Evolutionary conservation across 2,329 filamentous ascomycete genomes (phyloP).

Genomic region (Colletotrichum euphorbiae): DNA sequence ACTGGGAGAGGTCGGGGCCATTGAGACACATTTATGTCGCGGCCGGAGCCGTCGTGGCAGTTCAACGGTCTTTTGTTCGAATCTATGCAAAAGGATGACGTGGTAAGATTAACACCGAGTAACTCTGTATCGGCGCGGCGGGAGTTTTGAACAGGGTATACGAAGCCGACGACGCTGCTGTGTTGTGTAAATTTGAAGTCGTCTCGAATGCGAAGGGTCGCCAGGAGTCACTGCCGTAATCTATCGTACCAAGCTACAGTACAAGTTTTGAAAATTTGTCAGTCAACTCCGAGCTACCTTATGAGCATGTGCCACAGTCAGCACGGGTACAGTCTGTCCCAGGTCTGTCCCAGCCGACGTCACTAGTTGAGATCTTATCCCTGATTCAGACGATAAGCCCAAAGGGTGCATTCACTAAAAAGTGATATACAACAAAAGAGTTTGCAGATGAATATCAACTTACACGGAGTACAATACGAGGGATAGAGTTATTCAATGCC

Average conservation of each 20-base stretch:
- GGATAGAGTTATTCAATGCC: not conserved
- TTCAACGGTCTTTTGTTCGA: not conserved
- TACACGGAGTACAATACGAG: too few relatives aligned
- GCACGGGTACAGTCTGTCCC: conserved; percentile 6
- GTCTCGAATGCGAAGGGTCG: not conserved
- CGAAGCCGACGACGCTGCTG: too few relatives aligned
- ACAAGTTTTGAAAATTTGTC: not conserved
- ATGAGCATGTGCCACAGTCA: conserved; percentile 34
- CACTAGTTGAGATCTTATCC: not conserved
- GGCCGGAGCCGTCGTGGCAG: conserved; percentile 2
- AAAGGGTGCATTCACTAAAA: too few relatives aligned
- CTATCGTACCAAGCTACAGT: not conserved
- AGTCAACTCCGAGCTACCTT: conserved; percentile 34
- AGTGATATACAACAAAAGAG: too few relatives aligned
- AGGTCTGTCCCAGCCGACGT: conserved; percentile 19
- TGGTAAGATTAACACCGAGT: not conserved
- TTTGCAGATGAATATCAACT: too few relatives aligned
- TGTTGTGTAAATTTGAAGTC: not conserved
- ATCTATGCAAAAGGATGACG: not conserved
- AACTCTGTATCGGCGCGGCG: too few relatives aligned
- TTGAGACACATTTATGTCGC: conserved; percentile 15
- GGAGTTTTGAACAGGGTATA: too few relatives aligned
- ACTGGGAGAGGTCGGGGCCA: conserved; percentile 36
- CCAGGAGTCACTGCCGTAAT: not conserved
- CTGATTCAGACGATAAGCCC: too few relatives aligned